These are phyloP conservation scores for Colletotrichum chrysophilum DNA, from an alignment of 2,329 filamentous ascomycete genomes.

Conservation along the genomic window DNA sequence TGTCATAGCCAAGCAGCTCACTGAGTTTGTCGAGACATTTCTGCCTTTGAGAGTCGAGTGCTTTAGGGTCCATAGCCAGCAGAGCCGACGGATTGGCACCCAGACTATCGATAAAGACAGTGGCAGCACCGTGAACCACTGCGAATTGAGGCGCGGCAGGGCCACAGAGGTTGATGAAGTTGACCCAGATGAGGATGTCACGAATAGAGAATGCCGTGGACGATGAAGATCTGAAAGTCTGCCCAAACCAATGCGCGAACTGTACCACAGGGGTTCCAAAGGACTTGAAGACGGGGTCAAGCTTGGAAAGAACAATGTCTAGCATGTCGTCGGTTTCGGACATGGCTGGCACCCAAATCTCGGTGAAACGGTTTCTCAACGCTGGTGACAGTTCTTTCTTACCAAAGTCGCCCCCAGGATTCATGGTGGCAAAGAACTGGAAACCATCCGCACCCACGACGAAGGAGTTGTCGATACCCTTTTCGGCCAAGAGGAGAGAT, in stretches of 20 bases:
- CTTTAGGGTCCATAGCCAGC: constrained; percentile 72
- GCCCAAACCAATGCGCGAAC: constrained; percentile 93
- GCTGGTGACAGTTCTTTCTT: constrained; percentile 97
- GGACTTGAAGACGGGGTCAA: constrained; percentile 58
- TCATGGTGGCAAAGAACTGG: constrained; percentile 99
- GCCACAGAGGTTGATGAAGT: constrained; percentile 80
- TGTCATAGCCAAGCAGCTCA: constrained; percentile 67
- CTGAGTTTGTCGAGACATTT: constrained; percentile 77
- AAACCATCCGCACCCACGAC: constrained; percentile 80
- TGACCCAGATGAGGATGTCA: constrained; percentile 91
- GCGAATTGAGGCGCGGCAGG: constrained; percentile 49
- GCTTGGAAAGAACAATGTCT: constrained; percentile 83
- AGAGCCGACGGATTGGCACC: constrained; percentile 94
- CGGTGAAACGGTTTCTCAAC: constrained; percentile 93
- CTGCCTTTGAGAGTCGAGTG: constrained; percentile 73
- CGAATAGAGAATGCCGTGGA: constrained; percentile 85
- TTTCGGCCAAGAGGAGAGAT: constrained; percentile 89
- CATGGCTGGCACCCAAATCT: constrained; percentile 95
- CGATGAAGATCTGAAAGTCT: constrained; percentile 76
- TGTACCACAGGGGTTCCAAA: constrained; percentile 75
- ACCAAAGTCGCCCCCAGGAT: constrained; percentile 96
- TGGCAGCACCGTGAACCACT: constrained; percentile 84
- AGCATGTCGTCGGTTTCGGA: constrained; percentile 85
- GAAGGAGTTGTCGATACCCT: constrained; percentile 83
- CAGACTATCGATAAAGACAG: constrained; percentile 94